Percentiles rank a stretch among this genome's conserved stretches.
phyloP scores from a whole-genome alignment of 148 eudicot genomes.

The Pouteria glomerata region DNA sequence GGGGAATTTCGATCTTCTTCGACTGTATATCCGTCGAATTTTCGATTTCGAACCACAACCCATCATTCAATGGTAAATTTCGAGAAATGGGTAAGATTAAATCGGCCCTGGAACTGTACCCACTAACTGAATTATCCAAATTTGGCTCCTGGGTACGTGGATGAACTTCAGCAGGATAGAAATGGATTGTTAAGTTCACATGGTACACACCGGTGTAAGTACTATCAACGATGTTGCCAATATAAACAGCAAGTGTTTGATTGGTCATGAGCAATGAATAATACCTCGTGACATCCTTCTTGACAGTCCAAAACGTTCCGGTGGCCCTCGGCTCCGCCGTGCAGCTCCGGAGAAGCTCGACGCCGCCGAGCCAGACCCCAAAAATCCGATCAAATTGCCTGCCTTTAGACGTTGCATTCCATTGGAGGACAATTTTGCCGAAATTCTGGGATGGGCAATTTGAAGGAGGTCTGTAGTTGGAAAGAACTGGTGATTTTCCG shows the following conservation, averaged over 20 bases:
- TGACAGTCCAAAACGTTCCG: slow-evolving; percentile 73
- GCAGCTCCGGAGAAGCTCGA: slow-evolving; percentile 86
- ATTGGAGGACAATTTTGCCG: slow-evolving; percentile 53
- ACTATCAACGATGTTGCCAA: slow-evolving; percentile 63
- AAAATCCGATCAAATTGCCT: slow-evolving; percentile 82
- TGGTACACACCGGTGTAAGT: slow-evolving; percentile 88
- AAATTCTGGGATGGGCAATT: slow-evolving; percentile 39
- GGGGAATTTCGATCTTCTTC: slow-evolving; percentile 52
- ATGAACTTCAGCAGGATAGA: slow-evolving; percentile 37
- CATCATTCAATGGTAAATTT: slow-evolving; percentile 65
- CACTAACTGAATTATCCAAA: slow-evolving; percentile 2
- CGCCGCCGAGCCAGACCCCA: slow-evolving; percentile 86
- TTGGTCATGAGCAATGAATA: slow-evolving; percentile 43
- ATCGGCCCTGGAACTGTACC: slow-evolving; percentile 44
- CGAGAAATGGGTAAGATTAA: slow-evolving; percentile 76
- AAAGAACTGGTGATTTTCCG: slow-evolving; percentile 43
- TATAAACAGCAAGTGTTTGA: slow-evolving; percentile 66
- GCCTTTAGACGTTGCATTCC: slow-evolving; percentile 68
- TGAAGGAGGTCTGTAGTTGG: slow-evolving; percentile 58
- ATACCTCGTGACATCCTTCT: slow-evolving; percentile 75
- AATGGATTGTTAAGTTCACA: slow-evolving; percentile 58
- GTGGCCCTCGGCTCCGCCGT: slow-evolving; percentile 75
- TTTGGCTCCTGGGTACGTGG: neutral
- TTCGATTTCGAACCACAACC: slow-evolving; percentile 82
- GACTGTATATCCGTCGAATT: slow-evolving; percentile 39